Evolutionary conservation across 2,329 filamentous ascomycete genomes (phyloP).

Genomic region (Cadophora luteo-olivacea): DNA sequence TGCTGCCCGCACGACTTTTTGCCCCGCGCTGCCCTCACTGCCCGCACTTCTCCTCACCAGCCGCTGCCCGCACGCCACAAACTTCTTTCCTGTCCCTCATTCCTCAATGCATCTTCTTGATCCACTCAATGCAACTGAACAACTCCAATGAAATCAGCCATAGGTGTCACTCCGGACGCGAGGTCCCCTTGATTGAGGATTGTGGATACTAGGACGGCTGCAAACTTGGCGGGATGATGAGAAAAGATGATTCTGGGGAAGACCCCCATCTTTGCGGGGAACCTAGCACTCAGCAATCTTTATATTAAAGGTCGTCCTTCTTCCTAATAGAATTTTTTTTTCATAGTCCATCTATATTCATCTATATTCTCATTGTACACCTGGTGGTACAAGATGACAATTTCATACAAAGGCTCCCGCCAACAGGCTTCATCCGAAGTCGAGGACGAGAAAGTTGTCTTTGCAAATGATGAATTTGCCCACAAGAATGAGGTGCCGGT

Average conservation of each 20-base stretch:
- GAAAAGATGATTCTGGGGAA: not conserved
- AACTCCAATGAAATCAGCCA: not conserved
- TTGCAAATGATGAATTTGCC: not conserved
- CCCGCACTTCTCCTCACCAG: conserved; percentile 5
- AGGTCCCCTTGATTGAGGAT: not conserved
- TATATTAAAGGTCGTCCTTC: conserved; percentile 8
- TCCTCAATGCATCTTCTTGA: not conserved
- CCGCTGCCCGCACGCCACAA: conserved; percentile 6
- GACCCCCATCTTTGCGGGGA: conserved; percentile 12
- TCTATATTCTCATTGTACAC: not conserved
- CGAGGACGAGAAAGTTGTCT: not conserved
- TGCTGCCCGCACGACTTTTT: not conserved
- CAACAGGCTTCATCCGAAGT: conserved; percentile 14
- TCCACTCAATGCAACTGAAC: not conserved
- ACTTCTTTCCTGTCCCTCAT: not conserved
- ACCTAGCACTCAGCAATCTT: not conserved
- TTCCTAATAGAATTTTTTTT: not conserved
- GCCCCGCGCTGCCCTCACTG: conserved; percentile 8
- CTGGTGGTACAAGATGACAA: conserved; percentile 8
- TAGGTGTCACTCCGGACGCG: not conserved
- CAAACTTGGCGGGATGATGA: not conserved
- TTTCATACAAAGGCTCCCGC: not conserved
- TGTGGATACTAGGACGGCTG: not conserved
- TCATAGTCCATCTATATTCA: not conserved
- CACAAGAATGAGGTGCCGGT: not conserved